phyloP scores from a whole-genome alignment of 371 early-diverging fungal genomes.

The Lichtheimia ramosa region DNA sequence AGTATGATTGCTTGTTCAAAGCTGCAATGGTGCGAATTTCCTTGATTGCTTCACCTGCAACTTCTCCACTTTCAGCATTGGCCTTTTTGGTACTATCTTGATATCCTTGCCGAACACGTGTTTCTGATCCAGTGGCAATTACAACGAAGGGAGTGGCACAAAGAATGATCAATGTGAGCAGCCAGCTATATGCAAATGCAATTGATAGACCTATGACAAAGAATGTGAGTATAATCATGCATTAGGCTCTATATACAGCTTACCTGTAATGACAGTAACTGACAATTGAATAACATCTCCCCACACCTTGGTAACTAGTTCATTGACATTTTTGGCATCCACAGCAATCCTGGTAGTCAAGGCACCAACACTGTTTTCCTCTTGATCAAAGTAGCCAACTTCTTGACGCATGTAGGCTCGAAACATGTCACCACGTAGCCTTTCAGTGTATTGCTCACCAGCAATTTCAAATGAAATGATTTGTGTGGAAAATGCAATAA shows the following conservation, averaged over 20 bases:
- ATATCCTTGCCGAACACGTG: constrained; percentile 37
- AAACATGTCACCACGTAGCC: constrained; percentile 62
- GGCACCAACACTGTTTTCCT: constrained; percentile 82
- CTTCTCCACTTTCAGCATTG: constrained; percentile 61
- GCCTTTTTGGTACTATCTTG: constrained; percentile 56
- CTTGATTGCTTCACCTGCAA: constrained; percentile 76
- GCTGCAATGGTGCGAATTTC: constrained; percentile 80
- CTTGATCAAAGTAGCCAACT: constrained; percentile 85
- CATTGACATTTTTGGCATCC: constrained; percentile 74
- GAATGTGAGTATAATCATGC: too few species aligned
- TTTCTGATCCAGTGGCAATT: constrained; percentile 27
- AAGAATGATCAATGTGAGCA: constrained; percentile 50
- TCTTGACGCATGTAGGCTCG: constrained; percentile 75
- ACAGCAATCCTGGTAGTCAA: constrained; percentile 84
- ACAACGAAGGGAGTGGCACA: constrained; percentile 42
- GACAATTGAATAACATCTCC: constrained; percentile 59
- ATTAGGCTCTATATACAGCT: too few species aligned
- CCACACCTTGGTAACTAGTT: constrained; percentile 67
- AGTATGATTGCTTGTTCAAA: constrained; percentile 68
- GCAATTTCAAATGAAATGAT: constrained; percentile 44
- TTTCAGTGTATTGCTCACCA: constrained; percentile 62
- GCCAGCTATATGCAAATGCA: constrained; percentile 48
- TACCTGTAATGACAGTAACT: constrained; percentile 46
- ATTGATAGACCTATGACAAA: constrained; percentile 21
- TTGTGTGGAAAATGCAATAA: constrained; percentile 44